Evolutionary conservation across 1,284 basidiomycete genomes (phyloP).

Genomic region (Ustilago xerochloae): DNA sequence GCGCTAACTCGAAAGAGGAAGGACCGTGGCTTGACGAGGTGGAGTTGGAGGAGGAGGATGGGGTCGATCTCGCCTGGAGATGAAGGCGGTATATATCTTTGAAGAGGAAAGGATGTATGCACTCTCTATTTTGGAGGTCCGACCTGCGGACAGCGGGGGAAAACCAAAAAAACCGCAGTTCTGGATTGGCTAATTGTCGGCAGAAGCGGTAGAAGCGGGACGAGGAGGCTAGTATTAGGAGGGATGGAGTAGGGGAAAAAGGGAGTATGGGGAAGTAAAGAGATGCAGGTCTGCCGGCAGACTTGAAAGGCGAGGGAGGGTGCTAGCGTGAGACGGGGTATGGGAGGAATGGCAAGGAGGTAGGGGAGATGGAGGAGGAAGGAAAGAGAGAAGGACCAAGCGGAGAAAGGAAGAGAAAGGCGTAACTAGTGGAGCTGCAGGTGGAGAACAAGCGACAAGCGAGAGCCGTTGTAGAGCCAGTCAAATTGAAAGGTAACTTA

Average conservation of each 20-base stretch:
- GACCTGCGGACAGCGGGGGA: slow-evolving; percentile 3
- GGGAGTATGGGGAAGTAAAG: not conserved
- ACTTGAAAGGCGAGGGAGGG: not conserved
- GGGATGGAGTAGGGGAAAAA: not conserved
- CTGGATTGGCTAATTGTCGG: too few species aligned
- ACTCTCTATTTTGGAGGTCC: not conserved
- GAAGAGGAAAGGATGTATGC: slow-evolving; percentile 1
- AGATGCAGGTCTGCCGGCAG: slow-evolving; percentile 21
- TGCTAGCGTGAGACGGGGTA: not conserved
- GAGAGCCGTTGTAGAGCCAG: too few species aligned
- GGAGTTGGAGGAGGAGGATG: not conserved
- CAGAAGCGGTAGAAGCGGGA: not conserved
- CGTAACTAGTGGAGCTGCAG: not conserved
- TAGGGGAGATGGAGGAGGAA: not conserved
- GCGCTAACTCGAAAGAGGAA: not conserved
- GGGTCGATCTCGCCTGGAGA: not conserved
- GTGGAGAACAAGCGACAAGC: not conserved
- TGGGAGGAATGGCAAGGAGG: not conserved
- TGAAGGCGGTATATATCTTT: slow-evolving; percentile 1
- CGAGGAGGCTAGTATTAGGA: not conserved
- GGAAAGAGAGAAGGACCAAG: not conserved
- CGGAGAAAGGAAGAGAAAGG: not conserved
- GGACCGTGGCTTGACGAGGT: not conserved
- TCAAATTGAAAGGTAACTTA: too few species aligned
- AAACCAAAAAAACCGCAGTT: not conserved